phyloP scores from a whole-genome alignment of 139 green algal genomes.

The Chlamydomonas asymmetrica region DNA sequence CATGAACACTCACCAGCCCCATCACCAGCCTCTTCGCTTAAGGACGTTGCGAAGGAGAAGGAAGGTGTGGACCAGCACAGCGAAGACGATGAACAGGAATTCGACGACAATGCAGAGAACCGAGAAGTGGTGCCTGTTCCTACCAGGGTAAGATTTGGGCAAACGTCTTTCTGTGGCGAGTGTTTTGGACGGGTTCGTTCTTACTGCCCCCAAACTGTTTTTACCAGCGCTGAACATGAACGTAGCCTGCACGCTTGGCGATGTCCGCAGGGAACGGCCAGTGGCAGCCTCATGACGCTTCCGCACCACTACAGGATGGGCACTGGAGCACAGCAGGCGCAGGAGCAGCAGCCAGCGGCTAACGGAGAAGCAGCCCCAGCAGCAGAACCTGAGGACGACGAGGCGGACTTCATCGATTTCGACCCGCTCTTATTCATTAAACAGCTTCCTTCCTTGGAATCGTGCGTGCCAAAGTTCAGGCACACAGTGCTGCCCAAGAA shows the following conservation, averaged over 20 bases:
- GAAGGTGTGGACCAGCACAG: neutral
- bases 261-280: too few species aligned
- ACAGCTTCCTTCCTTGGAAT: conserved; percentile 34
- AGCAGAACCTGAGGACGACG: conserved; percentile 14
- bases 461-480: conserved; percentile 27
- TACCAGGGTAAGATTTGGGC: too few species aligned
- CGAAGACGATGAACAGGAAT: too few species aligned
- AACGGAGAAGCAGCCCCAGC: too few species aligned
- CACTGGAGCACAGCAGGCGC: neutral
- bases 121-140: too few species aligned
- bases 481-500: conserved; percentile 28
- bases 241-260: neutral
- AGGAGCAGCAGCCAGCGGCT: conserved; percentile 16
- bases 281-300: neutral
- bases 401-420: conserved; percentile 29
- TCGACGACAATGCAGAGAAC: too few species aligned
- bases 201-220: neutral
- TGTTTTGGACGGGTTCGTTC: too few species aligned
- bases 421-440: conserved; percentile 52
- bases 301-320: neutral
- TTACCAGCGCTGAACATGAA: neutral
- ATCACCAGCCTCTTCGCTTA: neutral
- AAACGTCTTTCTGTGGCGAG: too few species aligned
- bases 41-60: neutral
- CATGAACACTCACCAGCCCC: neutral